Percentiles rank a stretch among this genome's conserved stretches.
These are phyloP conservation scores for Saccharomycopsis microspora DNA, from an alignment of 805 yeast species.

Conservation along the genomic window DNA sequence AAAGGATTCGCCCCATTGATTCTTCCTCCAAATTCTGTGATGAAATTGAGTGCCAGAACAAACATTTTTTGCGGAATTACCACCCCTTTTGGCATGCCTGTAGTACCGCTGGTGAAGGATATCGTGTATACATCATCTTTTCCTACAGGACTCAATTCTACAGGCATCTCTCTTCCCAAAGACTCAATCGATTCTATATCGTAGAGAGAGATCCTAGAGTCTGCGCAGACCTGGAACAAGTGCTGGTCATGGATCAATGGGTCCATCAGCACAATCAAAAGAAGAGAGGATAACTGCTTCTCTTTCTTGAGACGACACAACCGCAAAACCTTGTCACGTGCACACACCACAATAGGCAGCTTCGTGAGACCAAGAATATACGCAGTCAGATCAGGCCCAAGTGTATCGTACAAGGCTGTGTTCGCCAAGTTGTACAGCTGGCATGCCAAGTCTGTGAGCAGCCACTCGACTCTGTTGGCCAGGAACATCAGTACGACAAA, in stretches of 20 bases:
- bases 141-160: conserved; percentile 32
- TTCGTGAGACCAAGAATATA: conserved; percentile 53
- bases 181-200: conserved; percentile 22
- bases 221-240: conserved; percentile 19
- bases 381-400: conserved; percentile 49
- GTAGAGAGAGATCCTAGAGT: conserved; percentile 19
- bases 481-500: conserved; percentile 48
- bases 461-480: conserved; percentile 58
- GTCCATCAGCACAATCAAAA: conserved; percentile 38
- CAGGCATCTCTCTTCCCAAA: conserved; percentile 27
- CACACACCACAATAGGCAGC: conserved; percentile 40
- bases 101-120: conserved; percentile 67
- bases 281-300: conserved; percentile 23
- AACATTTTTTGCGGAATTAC: conserved; percentile 35
- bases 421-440: conserved; percentile 42
- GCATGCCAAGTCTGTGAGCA: conserved; percentile 57
- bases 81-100: conserved; percentile 69
- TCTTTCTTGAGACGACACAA: conserved; percentile 30
- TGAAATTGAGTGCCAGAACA: conserved; percentile 26
- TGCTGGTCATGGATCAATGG: conserved; percentile 22
- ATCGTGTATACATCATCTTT: conserved; percentile 47
- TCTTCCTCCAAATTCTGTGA: not conserved
- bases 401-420: conserved; percentile 45
- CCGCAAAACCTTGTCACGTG: conserved; percentile 31
- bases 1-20: conserved; percentile 27